Evolutionary conservation across 202 grass and related monocot genomes (phyloP).

Genomic region (Brachypodium distachyon): DNA sequence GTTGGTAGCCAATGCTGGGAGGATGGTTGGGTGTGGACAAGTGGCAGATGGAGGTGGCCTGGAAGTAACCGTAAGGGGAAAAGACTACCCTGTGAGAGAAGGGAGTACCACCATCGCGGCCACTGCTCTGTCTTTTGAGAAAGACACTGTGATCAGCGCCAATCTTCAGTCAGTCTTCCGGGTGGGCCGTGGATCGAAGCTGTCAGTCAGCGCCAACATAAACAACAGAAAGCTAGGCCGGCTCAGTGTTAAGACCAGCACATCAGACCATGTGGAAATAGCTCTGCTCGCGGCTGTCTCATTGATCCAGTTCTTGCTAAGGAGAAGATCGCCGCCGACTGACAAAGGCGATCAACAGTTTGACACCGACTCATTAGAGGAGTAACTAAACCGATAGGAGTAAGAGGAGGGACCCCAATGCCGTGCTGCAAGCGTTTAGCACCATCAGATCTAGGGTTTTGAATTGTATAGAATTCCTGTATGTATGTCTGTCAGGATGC

Average conservation of each 20-base stretch:
- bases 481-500: constrained; percentile 11
- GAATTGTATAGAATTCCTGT: constrained; percentile 29
- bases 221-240: constrained; percentile 75
- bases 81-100: constrained; percentile 84
- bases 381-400: neutral
- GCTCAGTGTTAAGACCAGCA: constrained; percentile 52
- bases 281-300: constrained; percentile 53
- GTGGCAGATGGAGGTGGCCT: constrained; percentile 63
- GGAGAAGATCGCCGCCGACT: constrained; percentile 33
- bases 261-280: constrained; percentile 63
- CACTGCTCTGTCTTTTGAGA: constrained; percentile 50
- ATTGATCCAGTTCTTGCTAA: constrained; percentile 52
- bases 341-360: constrained; percentile 22
- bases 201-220: constrained; percentile 59
- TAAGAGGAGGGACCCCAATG: neutral
- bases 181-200: constrained; percentile 46
- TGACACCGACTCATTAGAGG: constrained; percentile 11
- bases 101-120: constrained; percentile 38
- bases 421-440: neutral
- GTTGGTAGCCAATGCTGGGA: constrained; percentile 38
- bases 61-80: constrained; percentile 54
- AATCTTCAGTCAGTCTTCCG: constrained; percentile 73
- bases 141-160: constrained; percentile 49
- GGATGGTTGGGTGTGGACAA: constrained; percentile 61
- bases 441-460: neutral